Evolutionary conservation across 352 stramenopile genomes (phyloP).

Genomic region (Blastocystis sp.): DNA sequence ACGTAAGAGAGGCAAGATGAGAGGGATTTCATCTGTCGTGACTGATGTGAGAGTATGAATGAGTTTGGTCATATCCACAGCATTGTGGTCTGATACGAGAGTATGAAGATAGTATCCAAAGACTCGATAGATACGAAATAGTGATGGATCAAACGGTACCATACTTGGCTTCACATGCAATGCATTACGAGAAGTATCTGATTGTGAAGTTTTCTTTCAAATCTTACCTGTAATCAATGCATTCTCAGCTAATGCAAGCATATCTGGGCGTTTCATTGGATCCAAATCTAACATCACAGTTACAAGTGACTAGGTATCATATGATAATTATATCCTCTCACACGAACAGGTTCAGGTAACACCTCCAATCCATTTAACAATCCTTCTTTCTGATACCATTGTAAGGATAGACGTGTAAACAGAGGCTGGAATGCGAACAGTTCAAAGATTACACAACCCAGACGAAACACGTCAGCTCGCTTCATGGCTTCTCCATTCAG

Average conservation of each 20-base stretch:
- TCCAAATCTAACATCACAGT: slow-evolving; percentile 12
- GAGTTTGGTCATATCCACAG: neutral
- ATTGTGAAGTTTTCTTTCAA: neutral
- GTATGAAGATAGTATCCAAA: slow-evolving; percentile 5
- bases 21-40: slow-evolving; percentile 31
- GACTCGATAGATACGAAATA: slow-evolving; percentile 1
- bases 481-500: neutral
- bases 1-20: slow-evolving; percentile 40
- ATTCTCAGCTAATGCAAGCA: neutral
- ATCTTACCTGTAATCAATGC: slow-evolving; percentile 6
- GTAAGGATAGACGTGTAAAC: slow-evolving; percentile 14
- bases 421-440: slow-evolving; percentile 24
- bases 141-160: neutral
- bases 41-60: slow-evolving; percentile 34
- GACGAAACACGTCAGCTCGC: slow-evolving; percentile 22
- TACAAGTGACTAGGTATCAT: slow-evolving; percentile 9
- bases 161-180: slow-evolving; percentile 41
- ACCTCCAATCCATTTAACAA: neutral
- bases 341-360: slow-evolving; percentile 3
- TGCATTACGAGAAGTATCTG: neutral
- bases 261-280: neutral
- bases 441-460: slow-evolving; percentile 46
- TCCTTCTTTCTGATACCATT: neutral
- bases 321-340: neutral
- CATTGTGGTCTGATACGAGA: neutral